Conservation (phyloP, 306 rosid genomes). For the Pterocarpus macrocarpus region DNA sequence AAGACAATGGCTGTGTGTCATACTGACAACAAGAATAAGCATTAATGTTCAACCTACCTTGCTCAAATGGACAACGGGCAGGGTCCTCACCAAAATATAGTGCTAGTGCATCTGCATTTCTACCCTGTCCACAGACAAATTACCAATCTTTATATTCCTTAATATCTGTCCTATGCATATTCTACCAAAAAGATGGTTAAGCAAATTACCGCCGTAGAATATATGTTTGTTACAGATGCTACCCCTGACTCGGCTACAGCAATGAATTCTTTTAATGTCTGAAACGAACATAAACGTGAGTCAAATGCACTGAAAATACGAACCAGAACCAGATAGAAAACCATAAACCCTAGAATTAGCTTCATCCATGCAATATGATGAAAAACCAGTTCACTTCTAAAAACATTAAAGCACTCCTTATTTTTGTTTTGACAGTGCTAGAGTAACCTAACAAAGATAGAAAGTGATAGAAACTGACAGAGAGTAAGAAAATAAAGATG, state of each 20-base stretch:
- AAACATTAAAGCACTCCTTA: neutral
- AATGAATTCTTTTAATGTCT: slow-evolving; percentile 64
- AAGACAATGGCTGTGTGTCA: neutral
- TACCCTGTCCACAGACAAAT: slow-evolving; percentile 76
- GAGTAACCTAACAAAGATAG: no score
- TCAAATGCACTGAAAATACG: slow-evolving; percentile 40
- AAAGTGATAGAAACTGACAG: neutral
- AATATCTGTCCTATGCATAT: slow-evolving; percentile 28
- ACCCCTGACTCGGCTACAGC: slow-evolving; percentile 80
- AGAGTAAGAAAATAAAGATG: no score
- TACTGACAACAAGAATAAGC: neutral
- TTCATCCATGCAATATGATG: slow-evolving; percentile 31
- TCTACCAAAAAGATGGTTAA: slow-evolving; percentile 38
- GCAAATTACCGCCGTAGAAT: slow-evolving; percentile 81
- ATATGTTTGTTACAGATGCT: slow-evolving; percentile 76
- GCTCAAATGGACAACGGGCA: slow-evolving; percentile 88
- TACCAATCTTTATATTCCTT: slow-evolving; percentile 38
- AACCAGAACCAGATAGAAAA: neutral
- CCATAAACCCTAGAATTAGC: slow-evolving; percentile 21
- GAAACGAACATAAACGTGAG: slow-evolving; percentile 12
- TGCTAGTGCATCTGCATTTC: slow-evolving; percentile 92
- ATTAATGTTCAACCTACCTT: slow-evolving; percentile 67
- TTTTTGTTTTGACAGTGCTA: no score
- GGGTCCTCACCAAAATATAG: slow-evolving; percentile 96
- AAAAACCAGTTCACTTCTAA: slow-evolving; percentile 26